These are phyloP conservation scores for Gelatoporia subvermispora DNA, from an alignment of 768 basidiomycete genomes.

Conservation along the genomic window DNA sequence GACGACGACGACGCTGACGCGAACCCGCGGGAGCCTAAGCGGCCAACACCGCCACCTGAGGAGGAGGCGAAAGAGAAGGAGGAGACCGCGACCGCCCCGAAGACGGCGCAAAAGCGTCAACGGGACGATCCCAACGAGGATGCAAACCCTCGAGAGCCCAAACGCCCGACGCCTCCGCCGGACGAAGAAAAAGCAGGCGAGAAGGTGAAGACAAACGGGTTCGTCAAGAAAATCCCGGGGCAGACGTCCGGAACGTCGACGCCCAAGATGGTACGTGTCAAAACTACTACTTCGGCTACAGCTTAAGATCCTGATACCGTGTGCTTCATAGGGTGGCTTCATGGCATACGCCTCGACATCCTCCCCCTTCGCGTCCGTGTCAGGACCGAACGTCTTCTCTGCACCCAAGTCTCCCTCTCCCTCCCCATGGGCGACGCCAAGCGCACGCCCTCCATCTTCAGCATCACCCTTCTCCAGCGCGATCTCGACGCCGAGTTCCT, in stretches of 20 bases:
- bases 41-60: slow-evolving; percentile 69
- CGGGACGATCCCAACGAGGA: slow-evolving; percentile 61
- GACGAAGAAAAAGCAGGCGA: slow-evolving; percentile 24
- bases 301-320: not conserved
- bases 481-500: not conserved
- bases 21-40: slow-evolving; percentile 43
- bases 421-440: slow-evolving; percentile 18
- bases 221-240: not conserved
- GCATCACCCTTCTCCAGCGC: slow-evolving; percentile 11
- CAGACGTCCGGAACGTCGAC: slow-evolving; percentile 23
- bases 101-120: slow-evolving; percentile 42
- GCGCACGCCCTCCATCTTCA: slow-evolving; percentile 6
- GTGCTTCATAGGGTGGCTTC: slow-evolving; percentile 53
- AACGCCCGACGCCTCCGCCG: slow-evolving; percentile 66
- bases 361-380: slow-evolving; percentile 72
- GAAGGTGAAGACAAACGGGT: not conserved
- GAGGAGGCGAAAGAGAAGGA: slow-evolving; percentile 21
- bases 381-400: slow-evolving; percentile 54
- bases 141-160: slow-evolving; percentile 46
- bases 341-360: slow-evolving; percentile 72
- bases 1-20: slow-evolving; percentile 61
- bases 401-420: slow-evolving; percentile 25
- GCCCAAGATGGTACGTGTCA: slow-evolving; percentile 43
- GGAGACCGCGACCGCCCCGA: not conserved
- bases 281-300: slow-evolving; percentile 9